Conservation (phyloP, 345 rosid genomes). For the Hevea brasiliensis region DNA sequence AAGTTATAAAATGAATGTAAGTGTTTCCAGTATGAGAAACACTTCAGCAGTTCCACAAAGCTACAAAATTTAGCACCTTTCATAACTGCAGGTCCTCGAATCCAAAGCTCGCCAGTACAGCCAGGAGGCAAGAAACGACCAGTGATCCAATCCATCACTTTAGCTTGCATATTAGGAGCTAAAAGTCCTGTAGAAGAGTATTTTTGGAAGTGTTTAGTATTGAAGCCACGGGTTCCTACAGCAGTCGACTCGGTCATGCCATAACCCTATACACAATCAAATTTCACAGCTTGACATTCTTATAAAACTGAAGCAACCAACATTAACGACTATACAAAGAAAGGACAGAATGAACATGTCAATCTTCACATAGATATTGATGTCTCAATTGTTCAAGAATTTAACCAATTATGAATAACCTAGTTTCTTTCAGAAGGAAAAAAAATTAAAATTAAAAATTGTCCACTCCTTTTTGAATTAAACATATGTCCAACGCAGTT, state of each 20-base stretch:
- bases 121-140: constrained; percentile 68
- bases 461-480: too few species aligned
- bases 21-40: neutral
- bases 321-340: neutral
- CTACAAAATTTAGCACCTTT: constrained; percentile 42
- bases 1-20: neutral
- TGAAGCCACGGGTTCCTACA: constrained; percentile 79
- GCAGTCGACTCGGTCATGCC: constrained; percentile 88
- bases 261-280: constrained; percentile 57
- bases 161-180: constrained; percentile 86
- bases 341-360: neutral
- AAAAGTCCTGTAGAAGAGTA: constrained; percentile 70
- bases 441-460: neutral
- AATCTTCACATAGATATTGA: neutral
- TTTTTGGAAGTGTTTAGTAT: constrained; percentile 36
- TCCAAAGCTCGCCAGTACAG: constrained; percentile 73
- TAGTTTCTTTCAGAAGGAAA: neutral
- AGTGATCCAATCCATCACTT: constrained; percentile 64
- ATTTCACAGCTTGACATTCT: neutral
- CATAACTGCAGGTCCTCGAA: constrained; percentile 80
- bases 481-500: too few species aligned
- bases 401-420: neutral
- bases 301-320: neutral
- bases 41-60: neutral
- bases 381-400: neutral